These are phyloP conservation scores for Pythium vanterpoolii DNA, from an alignment of 352 stramenopile species.

Conservation along the genomic window DNA sequence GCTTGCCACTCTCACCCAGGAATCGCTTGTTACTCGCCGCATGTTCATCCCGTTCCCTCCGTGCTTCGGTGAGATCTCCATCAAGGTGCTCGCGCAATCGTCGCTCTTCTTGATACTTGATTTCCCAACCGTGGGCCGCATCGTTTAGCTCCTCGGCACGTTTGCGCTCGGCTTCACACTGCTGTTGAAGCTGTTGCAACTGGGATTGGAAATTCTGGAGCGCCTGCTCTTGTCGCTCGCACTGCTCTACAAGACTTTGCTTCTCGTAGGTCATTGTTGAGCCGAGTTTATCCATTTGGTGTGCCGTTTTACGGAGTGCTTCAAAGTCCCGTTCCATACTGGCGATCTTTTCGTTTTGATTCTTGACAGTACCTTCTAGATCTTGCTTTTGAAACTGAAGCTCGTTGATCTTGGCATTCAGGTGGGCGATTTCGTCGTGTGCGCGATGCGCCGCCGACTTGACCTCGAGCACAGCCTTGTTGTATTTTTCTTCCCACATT, in stretches of 20 bases:
- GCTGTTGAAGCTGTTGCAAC: conserved; percentile 36
- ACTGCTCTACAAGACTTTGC: conserved; percentile 37
- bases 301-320: conserved; percentile 34
- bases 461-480: conserved; percentile 47
- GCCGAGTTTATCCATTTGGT: conserved; percentile 47
- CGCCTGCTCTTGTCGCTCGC: conserved; percentile 31
- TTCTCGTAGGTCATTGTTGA: conserved; percentile 41
- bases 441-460: conserved; percentile 49
- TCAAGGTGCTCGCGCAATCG: conserved; percentile 27
- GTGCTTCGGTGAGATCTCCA: conserved; percentile 13
- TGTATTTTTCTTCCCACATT: conserved; percentile 76
- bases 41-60: conserved; percentile 32
- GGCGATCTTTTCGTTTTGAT: conserved; percentile 36
- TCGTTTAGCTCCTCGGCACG: conserved; percentile 29
- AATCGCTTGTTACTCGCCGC: conserved; percentile 32
- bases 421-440: conserved; percentile 48
- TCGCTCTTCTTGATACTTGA: conserved; percentile 27
- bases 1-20: conserved; percentile 37
- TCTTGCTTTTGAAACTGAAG: conserved; percentile 43
- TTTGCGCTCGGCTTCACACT: conserved; percentile 33
- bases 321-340: conserved; percentile 40
- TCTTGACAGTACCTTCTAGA: conserved; percentile 43
- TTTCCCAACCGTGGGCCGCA: conserved; percentile 23
- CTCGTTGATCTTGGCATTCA: conserved; percentile 46
- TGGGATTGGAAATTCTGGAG: conserved; percentile 43